Base-by-base conservation (phyloP, 768 basidiomycete species). In the Leccinum pellstonianum region DNA sequence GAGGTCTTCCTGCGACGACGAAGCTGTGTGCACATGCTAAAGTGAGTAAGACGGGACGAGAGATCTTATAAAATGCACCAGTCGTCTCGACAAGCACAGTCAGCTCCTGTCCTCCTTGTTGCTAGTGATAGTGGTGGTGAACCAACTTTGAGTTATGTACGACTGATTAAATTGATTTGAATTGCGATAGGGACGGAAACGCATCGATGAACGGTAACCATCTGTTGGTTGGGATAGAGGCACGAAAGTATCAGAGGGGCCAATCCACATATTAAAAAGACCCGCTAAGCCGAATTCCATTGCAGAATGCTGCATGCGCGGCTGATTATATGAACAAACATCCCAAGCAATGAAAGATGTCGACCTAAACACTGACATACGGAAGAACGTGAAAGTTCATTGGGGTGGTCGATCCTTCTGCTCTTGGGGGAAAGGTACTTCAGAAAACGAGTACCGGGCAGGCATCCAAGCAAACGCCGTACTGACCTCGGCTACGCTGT, bases 381-480 rank as follows among this genome's bases (percentile, higher is more conserved):
- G 47, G 25, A 21, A 21, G 62, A 23, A 25, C 27, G 17, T 33
- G 21, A 25, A 31, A 23, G 23, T 56, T 68, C 56, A 64, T n/a
- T 29, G 31, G 25, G 12, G 62, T 12, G 55, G 49, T 60, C 21
- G 56, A 17, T 56, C 56, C 12, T 51, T 60, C 12, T 35, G 64
- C 21, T 59, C 50, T 29, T 17, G 64, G 33, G 53, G 41, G 8
- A n/a, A 43, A n/a, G 25, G 7, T 38, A 60, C 38, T 50, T 69
- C 55, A 73, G 52, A 59, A 61, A 29, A 33, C 12, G n/a, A 19
- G 38, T 38, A 11, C 21, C 53, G 12, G 27, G 38, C 43, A 31
- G 19, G 15, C 14, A 43, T 21, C 9, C n/a, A 51, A 43, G 19
- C 1, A 54, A 54, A 35, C 19, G 55, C 54, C 23, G 7, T 21